These are phyloP conservation scores for Linum lewisii DNA, from an alignment of 345 rosid genomes.

Conservation along the genomic window DNA sequence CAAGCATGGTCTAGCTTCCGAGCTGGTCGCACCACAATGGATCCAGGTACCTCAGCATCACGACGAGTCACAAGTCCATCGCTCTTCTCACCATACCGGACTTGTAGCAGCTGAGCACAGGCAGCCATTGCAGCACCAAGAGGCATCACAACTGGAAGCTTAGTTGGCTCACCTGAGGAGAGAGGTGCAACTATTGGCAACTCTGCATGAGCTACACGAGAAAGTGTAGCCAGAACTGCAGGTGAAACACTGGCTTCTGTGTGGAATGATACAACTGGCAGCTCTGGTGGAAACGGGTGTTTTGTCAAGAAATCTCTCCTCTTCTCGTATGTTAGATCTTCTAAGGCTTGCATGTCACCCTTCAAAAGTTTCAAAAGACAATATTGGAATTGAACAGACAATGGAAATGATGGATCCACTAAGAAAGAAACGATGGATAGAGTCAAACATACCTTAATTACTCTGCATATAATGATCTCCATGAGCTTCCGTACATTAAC, in stretches of 20 bases:
- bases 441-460: constrained; percentile 54
- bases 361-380: constrained; percentile 13
- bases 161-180: constrained; percentile 41
- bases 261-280: constrained; percentile 79
- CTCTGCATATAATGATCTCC: constrained; percentile 88
- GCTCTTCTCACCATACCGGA: constrained; percentile 78
- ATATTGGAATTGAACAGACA: neutral
- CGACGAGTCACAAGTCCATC: constrained; percentile 84
- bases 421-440: neutral
- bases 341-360: constrained; percentile 94
- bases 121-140: constrained; percentile 98
- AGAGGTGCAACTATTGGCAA: constrained; percentile 39
- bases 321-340: constrained; percentile 85
- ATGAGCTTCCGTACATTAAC: constrained; percentile 65
- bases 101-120: constrained; percentile 78
- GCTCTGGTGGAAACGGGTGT: constrained; percentile 62
- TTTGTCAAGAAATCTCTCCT: constrained; percentile 71
- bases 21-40: constrained; percentile 66
- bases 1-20: constrained; percentile 89
- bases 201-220: constrained; percentile 90
- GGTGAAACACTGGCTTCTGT: constrained; percentile 84
- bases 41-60: constrained; percentile 96
- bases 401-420: neutral
- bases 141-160: constrained; percentile 79
- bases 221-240: constrained; percentile 65